A percentile compares a stretch with the other conserved stretches of the same genome.
These are phyloP conservation scores for Daldinia decipiens DNA, from an alignment of 495 filamentous ascomycete species.

Conservation along the genomic window DNA sequence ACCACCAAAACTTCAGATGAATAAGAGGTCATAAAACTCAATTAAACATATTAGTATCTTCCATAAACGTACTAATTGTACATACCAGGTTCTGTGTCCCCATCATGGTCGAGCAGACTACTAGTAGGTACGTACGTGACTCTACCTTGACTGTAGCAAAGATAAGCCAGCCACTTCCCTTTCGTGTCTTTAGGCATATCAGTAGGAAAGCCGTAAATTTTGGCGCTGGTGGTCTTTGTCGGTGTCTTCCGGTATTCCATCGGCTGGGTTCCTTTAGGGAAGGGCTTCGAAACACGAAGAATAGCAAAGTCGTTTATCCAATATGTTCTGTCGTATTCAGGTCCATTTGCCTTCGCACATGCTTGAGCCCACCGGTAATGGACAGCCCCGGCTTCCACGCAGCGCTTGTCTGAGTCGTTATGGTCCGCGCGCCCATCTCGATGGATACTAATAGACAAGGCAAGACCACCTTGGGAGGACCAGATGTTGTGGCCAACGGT, in stretches of 20 bases:
- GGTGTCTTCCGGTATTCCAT: neutral
- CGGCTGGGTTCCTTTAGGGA: neutral
- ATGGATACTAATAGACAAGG: neutral
- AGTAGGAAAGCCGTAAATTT: neutral
- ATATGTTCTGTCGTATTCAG: no score
- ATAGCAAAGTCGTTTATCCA: neutral
- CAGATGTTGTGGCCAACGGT: neutral
- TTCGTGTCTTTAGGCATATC: neutral
- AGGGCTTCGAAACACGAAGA: neutral
- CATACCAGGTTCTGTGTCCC: neutral
- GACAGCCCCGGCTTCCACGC: neutral
- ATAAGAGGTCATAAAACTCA: no score
- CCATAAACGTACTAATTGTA: neutral
- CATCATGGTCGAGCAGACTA: neutral
- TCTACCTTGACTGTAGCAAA: neutral
- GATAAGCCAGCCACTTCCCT: neutral
- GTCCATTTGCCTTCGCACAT: no score
- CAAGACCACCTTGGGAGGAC: neutral
- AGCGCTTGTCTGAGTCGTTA: neutral
- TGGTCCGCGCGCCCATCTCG: neutral
- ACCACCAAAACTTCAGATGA: no score
- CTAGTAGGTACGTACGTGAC: neutral
- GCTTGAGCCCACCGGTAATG: neutral
- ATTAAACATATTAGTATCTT: neutral
- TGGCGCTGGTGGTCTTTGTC: neutral